Evolutionary conservation across 305 asterid species (phyloP), one percentile per base, ranked within the genome.

Genomic region (Petunia hybrid): DNA sequence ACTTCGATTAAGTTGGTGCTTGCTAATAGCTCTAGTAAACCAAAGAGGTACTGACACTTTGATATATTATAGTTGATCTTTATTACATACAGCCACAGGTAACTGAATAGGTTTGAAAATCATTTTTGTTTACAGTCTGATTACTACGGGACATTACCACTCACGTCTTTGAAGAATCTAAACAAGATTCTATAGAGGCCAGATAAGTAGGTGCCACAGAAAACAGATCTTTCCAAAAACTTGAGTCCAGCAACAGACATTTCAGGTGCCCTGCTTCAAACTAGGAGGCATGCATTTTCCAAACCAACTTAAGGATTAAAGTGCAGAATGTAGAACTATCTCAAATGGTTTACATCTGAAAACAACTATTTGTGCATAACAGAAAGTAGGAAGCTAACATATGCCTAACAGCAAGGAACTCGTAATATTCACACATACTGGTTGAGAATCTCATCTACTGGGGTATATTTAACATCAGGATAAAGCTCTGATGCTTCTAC

Each of bases 401-500:
- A 68, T 43, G 57, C 76, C 43, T 68, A 68, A 43, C 45, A 8
- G 1, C 39, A 69, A 69, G 42, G 59, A 70, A 70, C 59, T 70
- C 77, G 43, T 43, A 2, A 22, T 45, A 38, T 53, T 85, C 70
- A 80, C 14, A 80, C 63, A 53, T 82, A 66, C 3, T 46, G 81
- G 45, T 80, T 9, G 22, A 87, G 84, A 43, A 78, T 79, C 51
- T 81, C 83, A 76, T 87, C 88, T 8, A 81, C 78, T 4, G 83
- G 77, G 4, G 85, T 79, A 57, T 85, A 85, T 66, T 81, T 69
- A 31, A 87, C 74, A 12, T 66, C 84, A 8, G 90, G 88, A 81
- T 85, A 87, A 61, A 83, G 84, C 51, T 83, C 68, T 2, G 87
- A 65, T 13, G 88, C 90, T 80, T 87, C 87, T 5, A 85, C 84